phyloP scores from a whole-genome alignment of 495 filamentous ascomycete species.

The Podospora tetraspora region DNA sequence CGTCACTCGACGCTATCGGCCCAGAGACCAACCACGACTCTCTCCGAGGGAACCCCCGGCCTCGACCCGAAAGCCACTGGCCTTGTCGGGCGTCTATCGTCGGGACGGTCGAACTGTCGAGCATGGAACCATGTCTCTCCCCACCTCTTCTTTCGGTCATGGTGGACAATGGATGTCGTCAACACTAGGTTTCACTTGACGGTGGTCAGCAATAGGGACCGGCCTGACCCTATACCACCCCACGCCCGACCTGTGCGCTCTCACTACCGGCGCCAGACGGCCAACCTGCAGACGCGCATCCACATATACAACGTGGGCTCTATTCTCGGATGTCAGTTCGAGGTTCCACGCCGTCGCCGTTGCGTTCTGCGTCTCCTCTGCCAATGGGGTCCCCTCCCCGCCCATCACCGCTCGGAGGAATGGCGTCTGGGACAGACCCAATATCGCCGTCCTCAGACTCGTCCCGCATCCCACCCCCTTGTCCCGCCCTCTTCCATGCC shows the following conservation, averaged over 20 bases:
- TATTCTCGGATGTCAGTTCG: constrained; percentile 7
- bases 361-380: constrained; percentile 7
- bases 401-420: background rate
- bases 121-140: background rate
- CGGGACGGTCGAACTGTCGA: background rate
- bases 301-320: background rate
- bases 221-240: background rate
- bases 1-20: background rate
- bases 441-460: background rate
- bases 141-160: background rate
- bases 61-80: background rate
- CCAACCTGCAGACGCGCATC: background rate
- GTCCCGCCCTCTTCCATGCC: background rate
- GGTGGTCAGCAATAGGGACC: background rate
- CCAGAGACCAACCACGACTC: background rate
- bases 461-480: background rate
- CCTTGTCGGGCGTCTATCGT: background rate
- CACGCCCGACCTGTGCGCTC: background rate
- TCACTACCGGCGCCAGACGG: background rate
- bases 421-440: background rate
- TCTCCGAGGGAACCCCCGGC: background rate
- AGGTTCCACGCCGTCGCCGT: background rate
- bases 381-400: background rate
- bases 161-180: background rate
- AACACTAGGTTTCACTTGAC: background rate